Evolutionary conservation across 1,284 basidiomycete genomes (phyloP), one percentile per base, ranked within the genome.

Genomic region (Coniferiporia weirii): DNA sequence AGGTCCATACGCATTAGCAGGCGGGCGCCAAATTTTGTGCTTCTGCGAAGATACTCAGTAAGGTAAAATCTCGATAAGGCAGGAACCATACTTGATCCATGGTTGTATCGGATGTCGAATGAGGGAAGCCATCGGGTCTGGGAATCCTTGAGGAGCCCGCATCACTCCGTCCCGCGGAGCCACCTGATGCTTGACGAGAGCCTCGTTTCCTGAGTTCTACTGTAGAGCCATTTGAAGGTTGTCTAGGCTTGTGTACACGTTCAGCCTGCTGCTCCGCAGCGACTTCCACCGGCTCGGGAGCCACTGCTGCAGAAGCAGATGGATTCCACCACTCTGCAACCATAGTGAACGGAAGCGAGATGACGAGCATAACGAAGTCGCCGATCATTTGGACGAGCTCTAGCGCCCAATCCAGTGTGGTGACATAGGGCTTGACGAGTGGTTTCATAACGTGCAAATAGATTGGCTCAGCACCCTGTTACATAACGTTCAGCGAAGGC

Each of bases 391-490:
- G 75, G 19, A 76, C 70, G 17, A 84, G 63, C 54, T 87, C 83
- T 27, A 90, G 72, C 27, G 79, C 58, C 27, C 80, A 73, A 65
- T 91, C 89, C 35, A 91, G 70, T 0, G 82, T 78, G 5, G 75
- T 65, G 8, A 79, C 77, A 64, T 91, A 85, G 10, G 89, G 88
- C 67, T 84, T 87, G 65, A 89, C 68, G 52, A 86, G 67, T 36
- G 87, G 87, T 15, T 88, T 85, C 38, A 91, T 76, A 61, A 89
- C 70, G 70, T 91, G 85, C 36, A 91, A 74, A 67, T 82, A 91
- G 43, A 91, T 79, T 4, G 89, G 89, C 70, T 91, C 89, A 32
- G 89, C 86, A 36, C 88, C 88, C 89, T 91, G 64, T 61, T 8
- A 61, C 56, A 60, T 49, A 54, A 53, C 22, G 53, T 45, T 35